Percentiles rank a stretch among this genome's conserved stretches.
Evolutionary conservation across 352 stramenopile species (phyloP).

Genomic region (Phytophthora palmivora): DNA sequence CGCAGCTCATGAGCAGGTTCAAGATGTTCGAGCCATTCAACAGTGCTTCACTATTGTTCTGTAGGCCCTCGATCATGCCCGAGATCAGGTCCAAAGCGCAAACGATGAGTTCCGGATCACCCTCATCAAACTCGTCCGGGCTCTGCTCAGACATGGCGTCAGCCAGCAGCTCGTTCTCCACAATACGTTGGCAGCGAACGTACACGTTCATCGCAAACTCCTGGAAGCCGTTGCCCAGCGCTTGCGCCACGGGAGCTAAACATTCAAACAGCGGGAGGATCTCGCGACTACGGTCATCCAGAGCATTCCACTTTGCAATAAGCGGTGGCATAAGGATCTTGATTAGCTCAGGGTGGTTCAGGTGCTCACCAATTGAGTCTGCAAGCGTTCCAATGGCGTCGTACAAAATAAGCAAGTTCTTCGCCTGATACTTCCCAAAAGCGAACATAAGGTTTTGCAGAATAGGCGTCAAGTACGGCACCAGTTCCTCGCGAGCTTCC

Average conservation of each 20-base stretch:
- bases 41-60: slow-evolving; percentile 76
- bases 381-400: slow-evolving; percentile 96
- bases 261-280: slow-evolving; percentile 92
- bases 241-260: slow-evolving; percentile 85
- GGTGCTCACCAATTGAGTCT: slow-evolving; percentile 92
- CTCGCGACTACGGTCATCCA: slow-evolving; percentile 83
- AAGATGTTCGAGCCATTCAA: slow-evolving; percentile 87
- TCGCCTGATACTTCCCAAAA: slow-evolving; percentile 94
- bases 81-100: slow-evolving; percentile 91
- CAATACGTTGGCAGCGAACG: slow-evolving; percentile 79
- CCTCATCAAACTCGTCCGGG: slow-evolving; percentile 80
- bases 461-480: slow-evolving; percentile 93
- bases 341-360: slow-evolving; percentile 93
- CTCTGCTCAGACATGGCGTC: slow-evolving; percentile 84
- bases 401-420: slow-evolving; percentile 96
- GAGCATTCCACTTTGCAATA: slow-evolving; percentile 92
- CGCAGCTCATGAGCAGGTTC: slow-evolving; percentile 88
- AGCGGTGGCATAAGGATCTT: slow-evolving; percentile 94
- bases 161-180: slow-evolving; percentile 86
- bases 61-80: slow-evolving; percentile 89
- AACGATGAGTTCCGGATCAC: slow-evolving; percentile 91
- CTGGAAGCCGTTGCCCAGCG: slow-evolving; percentile 88
- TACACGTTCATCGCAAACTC: slow-evolving; percentile 89
- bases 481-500: slow-evolving; percentile 92
- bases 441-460: slow-evolving; percentile 93